phyloP scores from a whole-genome alignment of 805 yeast species.

The Pichia ethanolica region DNA sequence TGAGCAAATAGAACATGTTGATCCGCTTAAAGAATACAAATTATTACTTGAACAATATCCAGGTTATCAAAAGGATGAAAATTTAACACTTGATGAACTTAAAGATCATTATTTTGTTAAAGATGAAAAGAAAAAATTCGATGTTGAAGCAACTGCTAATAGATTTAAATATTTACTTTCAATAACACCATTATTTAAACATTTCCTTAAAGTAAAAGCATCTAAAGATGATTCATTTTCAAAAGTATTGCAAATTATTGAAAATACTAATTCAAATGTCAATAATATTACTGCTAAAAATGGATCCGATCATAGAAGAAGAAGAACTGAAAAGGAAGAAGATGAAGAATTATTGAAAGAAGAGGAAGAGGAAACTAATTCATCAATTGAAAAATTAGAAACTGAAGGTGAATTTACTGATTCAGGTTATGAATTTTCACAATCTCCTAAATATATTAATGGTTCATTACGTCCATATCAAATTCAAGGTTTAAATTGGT shows the following conservation, averaged over 20 bases:
- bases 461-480: conserved; percentile 69
- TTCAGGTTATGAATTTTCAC: conserved; percentile 40
- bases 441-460: conserved; percentile 44
- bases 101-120: conserved; percentile 26
- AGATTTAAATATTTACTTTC: conserved; percentile 62
- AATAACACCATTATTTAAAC: conserved; percentile 57
- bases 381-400: conserved; percentile 8
- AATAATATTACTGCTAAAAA: conserved; percentile 8
- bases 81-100: not conserved
- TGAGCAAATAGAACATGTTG: not conserved
- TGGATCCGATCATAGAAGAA: conserved; percentile 37
- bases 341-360: conserved; percentile 69
- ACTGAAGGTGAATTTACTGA: conserved; percentile 15
- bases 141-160: conserved; percentile 53
- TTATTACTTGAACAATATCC: not conserved
- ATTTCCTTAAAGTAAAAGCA: conserved; percentile 61
- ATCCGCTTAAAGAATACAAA: not conserved
- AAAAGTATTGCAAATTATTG: conserved; percentile 40
- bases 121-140: conserved; percentile 30
- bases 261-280: conserved; percentile 9
- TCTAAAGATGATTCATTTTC: conserved; percentile 50
- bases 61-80: not conserved
- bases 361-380: conserved; percentile 25
- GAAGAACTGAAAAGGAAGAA: conserved; percentile 72
- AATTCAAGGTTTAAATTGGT: conserved; percentile 76